Evolutionary conservation across 2,329 filamentous ascomycete genomes (phyloP), one percentile per base, ranked within the genome.

Genomic region (Fusarium miscanthi): DNA sequence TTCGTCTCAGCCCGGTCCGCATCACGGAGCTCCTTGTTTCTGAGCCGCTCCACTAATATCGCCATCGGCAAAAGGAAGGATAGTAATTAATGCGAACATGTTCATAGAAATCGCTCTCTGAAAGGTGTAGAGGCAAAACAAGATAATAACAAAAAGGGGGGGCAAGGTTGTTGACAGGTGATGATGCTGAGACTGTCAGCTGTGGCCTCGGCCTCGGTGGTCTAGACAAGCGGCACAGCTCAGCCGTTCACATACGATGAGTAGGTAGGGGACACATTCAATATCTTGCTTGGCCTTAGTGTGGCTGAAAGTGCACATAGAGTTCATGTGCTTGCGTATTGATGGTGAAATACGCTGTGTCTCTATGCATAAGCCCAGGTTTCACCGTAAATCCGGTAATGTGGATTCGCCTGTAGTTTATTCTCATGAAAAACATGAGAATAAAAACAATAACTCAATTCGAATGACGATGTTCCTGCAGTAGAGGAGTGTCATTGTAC

Each of bases 1-100:
- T 56, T 63, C 69, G 70, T 74, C 70, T 74, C 70, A 73, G 70
- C 62, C 63, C 59, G 38, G 49, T 46, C 54, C 45, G 45, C 63
- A 52, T 51, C 52, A 51, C 37, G 53, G 58, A 27, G 54, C 54
- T 74, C 70, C 58, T 67, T 53, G 45, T 68, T 56, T 69, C 59
- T 64, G 25, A 69, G 38, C 21, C 56, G 65, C 51, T 63, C 66
- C 63, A 68, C 68, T 43, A 38, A 48, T 35, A 62, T 71, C 59
- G 51, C 54, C 70, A 59, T 43, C 14, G 31, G 41, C 19, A 46
- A 56, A 41, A 35, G 49, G 35, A 69, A 57, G 45, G 27, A 57
- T 13, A 21, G 30, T 35, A 53, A 38, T 40, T 48, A 49, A 69
- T 52, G 59, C 45, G 49, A 56, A 63, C 54, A 37, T 16, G 19